A percentile compares a stretch with the other conserved stretches of the same genome.
Evolutionary conservation across 2,329 filamentous ascomycete species (phyloP).

Genomic region (Annulohypoxylon truncatum): DNA sequence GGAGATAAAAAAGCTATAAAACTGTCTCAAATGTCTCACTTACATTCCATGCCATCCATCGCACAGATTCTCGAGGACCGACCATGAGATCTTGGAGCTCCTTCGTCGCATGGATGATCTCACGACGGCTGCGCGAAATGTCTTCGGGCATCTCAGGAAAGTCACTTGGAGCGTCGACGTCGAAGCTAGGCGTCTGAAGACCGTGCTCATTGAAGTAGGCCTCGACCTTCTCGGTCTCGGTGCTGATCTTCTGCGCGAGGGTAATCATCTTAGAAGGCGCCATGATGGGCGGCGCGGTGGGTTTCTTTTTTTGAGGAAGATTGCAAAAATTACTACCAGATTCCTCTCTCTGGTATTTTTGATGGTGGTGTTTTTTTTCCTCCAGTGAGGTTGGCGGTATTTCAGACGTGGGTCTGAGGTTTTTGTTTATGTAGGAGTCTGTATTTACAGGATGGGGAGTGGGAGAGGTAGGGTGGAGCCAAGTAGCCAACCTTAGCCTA

Average conservation of each 20-base stretch:
- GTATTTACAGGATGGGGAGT: constrained; percentile 16
- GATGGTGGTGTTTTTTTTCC: constrained; percentile 16
- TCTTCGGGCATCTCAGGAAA: constrained; percentile 62
- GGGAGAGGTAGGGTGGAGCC: constrained; percentile 32
- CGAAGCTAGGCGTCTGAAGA: constrained; percentile 58
- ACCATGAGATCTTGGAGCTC: constrained; percentile 61
- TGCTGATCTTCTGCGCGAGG: constrained; percentile 61
- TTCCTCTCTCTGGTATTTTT: constrained; percentile 20
- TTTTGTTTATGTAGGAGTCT: constrained; percentile 26
- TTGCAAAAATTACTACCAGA: constrained; percentile 11
- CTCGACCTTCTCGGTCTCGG: constrained; percentile 63
- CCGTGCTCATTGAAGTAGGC: constrained; percentile 58
- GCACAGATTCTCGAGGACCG: constrained; percentile 62
- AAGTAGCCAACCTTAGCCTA: constrained; percentile 33
- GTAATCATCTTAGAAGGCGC: constrained; percentile 56
- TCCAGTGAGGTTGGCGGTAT: constrained; percentile 13
- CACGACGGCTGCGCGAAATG: constrained; percentile 58
- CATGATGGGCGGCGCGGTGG: constrained; percentile 1
- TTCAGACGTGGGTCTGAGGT: constrained; percentile 15
- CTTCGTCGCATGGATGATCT: constrained; percentile 61
- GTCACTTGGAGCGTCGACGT: constrained; percentile 56
- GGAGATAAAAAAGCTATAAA: neutral
- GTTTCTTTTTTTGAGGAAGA: constrained; percentile 16
- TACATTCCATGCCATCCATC: constrained; percentile 66
- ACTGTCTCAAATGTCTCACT: constrained; percentile 41